Base-by-base conservation (phyloP, 495 filamentous ascomycete species). In the Penicillium nucicola region DNA sequence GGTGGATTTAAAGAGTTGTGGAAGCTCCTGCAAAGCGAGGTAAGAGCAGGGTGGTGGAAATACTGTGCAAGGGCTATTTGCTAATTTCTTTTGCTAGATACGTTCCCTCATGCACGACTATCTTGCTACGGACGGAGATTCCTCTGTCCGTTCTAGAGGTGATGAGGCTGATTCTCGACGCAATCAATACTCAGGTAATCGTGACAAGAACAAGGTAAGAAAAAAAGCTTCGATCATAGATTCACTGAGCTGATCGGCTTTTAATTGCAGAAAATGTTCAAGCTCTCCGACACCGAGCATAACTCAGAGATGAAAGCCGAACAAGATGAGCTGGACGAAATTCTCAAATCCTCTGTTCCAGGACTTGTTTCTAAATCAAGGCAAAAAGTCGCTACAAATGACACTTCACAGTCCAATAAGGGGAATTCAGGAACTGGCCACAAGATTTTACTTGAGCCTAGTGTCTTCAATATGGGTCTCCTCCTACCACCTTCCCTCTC, bases 401-500 rank as follows among this genome's bases (percentile, higher is more conserved):
- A 84, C 57, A 48, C 45, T n/a, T 50, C 67, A 8, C 61, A 67
- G 20, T 57, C 67, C 7, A 57, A 52, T 23, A 68, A 74, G 55
- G 74, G 71, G 18, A 78, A 81, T 34, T 81, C 77, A 30, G 86
- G 78, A 17, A 88, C 81, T 41, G 84, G 82, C 14, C 89, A 90
- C 70, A 92, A 96, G 76, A 76, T 95, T 60, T 79, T 99, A 3
- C 86, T 97, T 32, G 89, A 96, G 62, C 92, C 93, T 11, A 96
- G 88, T 58, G 92, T 97, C 13, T 97, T 97, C 72, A 99, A 99
- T 61, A 97, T 99, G 84, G 88, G 89, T 49, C 74, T 95, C 36
- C 78, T 99, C 4, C 80, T 99, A 14, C 93, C 92, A 12, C 91
- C 92, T n/a, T 96, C 93, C 1, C 74, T 97, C 3, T 83, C 88